These are phyloP conservation scores for Aspergillus novofumigatus DNA, from an alignment of 2,329 filamentous ascomycete genomes.

Conservation along the genomic window DNA sequence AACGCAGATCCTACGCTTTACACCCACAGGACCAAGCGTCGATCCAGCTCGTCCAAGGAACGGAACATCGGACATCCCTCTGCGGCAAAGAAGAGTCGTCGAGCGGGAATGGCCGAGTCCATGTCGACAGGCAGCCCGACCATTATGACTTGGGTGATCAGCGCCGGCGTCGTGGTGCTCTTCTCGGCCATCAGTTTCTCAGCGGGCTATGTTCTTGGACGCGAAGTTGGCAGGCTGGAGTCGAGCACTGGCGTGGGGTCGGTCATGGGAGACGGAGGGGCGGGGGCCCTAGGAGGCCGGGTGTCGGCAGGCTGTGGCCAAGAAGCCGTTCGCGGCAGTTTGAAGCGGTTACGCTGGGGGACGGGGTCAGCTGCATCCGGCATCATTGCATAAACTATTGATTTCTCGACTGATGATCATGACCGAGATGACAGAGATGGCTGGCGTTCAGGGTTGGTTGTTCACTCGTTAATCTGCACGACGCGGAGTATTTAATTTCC, in stretches of 20 bases:
- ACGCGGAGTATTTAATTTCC: not conserved
- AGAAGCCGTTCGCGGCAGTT: slow-evolving; percentile 42
- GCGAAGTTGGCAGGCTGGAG: slow-evolving; percentile 55
- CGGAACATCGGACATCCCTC: slow-evolving; percentile 27
- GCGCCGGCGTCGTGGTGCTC: slow-evolving; percentile 60
- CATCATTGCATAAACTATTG: slow-evolving; percentile 28
- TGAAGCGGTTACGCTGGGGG: slow-evolving; percentile 43
- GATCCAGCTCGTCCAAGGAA: slow-evolving; percentile 38
- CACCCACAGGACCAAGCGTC: slow-evolving; percentile 26
- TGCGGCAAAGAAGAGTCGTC: slow-evolving; percentile 34
- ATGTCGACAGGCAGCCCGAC: slow-evolving; percentile 50
- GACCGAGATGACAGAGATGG: not conserved
- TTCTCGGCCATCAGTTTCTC: slow-evolving; percentile 63
- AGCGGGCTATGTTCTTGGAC: slow-evolving; percentile 59
- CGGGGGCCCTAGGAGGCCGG: slow-evolving; percentile 23
- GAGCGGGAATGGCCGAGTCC: slow-evolving; percentile 26
- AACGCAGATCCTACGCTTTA: slow-evolving; percentile 9
- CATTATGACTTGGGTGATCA: slow-evolving; percentile 62
- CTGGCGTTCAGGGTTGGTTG: not conserved
- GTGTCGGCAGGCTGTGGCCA: slow-evolving; percentile 40
- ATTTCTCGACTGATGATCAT: not conserved
- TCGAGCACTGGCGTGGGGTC: slow-evolving; percentile 28
- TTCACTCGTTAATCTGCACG: not conserved
- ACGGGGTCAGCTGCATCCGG: slow-evolving; percentile 34
- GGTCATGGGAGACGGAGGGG: slow-evolving; percentile 21